Evolutionary conservation across 148 eudicot species (phyloP).

Genomic region (Silene uniflora): DNA sequence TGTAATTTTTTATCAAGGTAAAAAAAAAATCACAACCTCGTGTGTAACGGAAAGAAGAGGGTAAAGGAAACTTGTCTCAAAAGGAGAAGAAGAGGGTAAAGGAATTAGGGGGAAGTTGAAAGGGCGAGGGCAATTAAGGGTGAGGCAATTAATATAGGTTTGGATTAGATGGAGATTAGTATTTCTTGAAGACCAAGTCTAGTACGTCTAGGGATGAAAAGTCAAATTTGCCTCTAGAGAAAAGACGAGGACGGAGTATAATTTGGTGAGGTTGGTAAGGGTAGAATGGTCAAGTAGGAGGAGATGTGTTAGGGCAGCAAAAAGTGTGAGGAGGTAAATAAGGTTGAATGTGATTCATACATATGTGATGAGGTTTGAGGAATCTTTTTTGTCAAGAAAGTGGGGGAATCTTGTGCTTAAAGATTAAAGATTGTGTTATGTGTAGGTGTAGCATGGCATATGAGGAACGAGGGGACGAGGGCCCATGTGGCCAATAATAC

Average conservation of each 20-base stretch:
- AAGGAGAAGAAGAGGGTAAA: too few relatives aligned
- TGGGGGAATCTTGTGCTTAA: constrained; percentile 14
- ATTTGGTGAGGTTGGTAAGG: background rate
- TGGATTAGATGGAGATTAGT: too few relatives aligned
- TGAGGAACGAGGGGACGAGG: background rate
- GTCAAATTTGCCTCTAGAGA: background rate
- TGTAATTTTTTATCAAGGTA: too few relatives aligned
- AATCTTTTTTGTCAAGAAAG: constrained; percentile 15
- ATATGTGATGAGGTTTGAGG: background rate
- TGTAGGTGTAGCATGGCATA: background rate
- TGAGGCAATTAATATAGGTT: too few relatives aligned
- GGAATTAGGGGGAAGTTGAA: too few relatives aligned
- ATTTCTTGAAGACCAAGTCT: too few relatives aligned
- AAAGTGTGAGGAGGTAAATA: background rate
- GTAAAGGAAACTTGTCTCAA: too few relatives aligned
- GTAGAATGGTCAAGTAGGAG: background rate
- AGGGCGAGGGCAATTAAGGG: too few relatives aligned
- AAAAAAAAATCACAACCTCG: too few relatives aligned
- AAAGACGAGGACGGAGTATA: background rate
- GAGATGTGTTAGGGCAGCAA: background rate
- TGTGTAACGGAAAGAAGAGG: too few relatives aligned
- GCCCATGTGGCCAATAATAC: background rate
- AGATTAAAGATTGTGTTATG: constrained; percentile 11
- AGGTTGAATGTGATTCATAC: background rate
- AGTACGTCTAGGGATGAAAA: too few relatives aligned